Evolutionary conservation across 1,284 basidiomycete species (phyloP), one percentile per base, ranked within the genome.

Genomic region (Flammula alnicola): DNA sequence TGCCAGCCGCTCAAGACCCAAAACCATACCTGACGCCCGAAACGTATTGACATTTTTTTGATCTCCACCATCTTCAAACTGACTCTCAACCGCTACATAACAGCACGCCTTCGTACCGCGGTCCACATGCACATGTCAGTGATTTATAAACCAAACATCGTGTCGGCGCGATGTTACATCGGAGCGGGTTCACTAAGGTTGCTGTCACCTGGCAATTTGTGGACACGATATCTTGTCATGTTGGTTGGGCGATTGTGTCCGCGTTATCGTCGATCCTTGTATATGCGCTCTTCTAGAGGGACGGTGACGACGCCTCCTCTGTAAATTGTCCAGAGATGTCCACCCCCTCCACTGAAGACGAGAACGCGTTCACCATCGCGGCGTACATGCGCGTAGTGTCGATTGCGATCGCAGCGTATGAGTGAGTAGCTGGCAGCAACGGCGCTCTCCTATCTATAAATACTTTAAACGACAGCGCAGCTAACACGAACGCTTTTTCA

Each of bases 381-480:
- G 73, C 64, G 3, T 75, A 75, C 52, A 59, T 76, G 58, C 69
- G 75, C 22, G 63, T 74, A 26, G 67, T 71, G n/a, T 73, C 74
- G n/a, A 49, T 77, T 26, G 70, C 75, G 12, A 64, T 77, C 29
- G 72, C 74, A 16, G 54, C 67, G 19, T 75, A 76, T 54, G 74
- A 75, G 75, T 76, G 48, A 58, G 63, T 51, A 17, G 31, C 19
- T 39, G n/a, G n/a, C n/a, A n/a, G n/a, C n/a, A n/a, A n/a, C n/a
- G n/a, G n/a, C n/a, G n/a, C n/a, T n/a, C n/a, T n/a, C n/a, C n/a
- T n/a, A n/a, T n/a, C n/a, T n/a, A n/a, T n/a, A n/a, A n/a, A n/a
- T n/a, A n/a, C n/a, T n/a, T n/a, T n/a, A n/a, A n/a, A n/a, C n/a
- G n/a, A n/a, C n/a, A n/a, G n/a, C n/a, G n/a, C n/a, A n/a, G n/a